Evolutionary conservation across 306 rosid genomes (phyloP).

Genomic region (Quercus glauca): DNA sequence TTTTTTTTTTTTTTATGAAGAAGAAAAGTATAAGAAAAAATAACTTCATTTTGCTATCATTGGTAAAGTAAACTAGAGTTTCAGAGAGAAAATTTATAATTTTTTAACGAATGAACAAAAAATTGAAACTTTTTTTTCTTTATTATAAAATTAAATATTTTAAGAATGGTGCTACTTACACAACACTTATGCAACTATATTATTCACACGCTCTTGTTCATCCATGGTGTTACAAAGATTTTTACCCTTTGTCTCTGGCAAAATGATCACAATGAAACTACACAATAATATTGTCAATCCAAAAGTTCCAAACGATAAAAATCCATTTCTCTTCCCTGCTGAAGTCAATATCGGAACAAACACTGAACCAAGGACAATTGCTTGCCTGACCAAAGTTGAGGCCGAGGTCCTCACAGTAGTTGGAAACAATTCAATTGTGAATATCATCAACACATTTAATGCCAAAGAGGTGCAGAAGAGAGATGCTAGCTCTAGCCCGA

Average conservation of each 20-base stretch:
- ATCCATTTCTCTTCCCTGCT: slow-evolving; percentile 22
- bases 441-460: slow-evolving; percentile 30
- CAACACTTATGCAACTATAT: too few species aligned
- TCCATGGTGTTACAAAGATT: slow-evolving; percentile 42
- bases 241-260: slow-evolving; percentile 30
- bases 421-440: slow-evolving; percentile 41
- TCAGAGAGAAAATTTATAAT: too few species aligned
- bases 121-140: too few species aligned
- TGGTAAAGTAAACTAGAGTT: rapidly evolving
- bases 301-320: slow-evolving; percentile 26
- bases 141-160: too few species aligned
- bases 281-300: slow-evolving; percentile 15
- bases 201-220: slow-evolving; percentile 24
- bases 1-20: too few species aligned
- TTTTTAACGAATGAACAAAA: too few species aligned
- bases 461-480: slow-evolving; percentile 31
- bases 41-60: too few species aligned
- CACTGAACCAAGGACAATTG: slow-evolving; percentile 23
- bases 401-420: slow-evolving; percentile 50
- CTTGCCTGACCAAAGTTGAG: slow-evolving; percentile 36
- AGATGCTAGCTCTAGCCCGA: slow-evolving; percentile 29
- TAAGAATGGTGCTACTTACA: too few species aligned
- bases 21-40: too few species aligned
- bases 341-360: slow-evolving; percentile 25
- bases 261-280: slow-evolving; percentile 4